Base-by-base conservation (phyloP, 805 yeast genomes). In the Saccharomycopsis vini region DNA sequence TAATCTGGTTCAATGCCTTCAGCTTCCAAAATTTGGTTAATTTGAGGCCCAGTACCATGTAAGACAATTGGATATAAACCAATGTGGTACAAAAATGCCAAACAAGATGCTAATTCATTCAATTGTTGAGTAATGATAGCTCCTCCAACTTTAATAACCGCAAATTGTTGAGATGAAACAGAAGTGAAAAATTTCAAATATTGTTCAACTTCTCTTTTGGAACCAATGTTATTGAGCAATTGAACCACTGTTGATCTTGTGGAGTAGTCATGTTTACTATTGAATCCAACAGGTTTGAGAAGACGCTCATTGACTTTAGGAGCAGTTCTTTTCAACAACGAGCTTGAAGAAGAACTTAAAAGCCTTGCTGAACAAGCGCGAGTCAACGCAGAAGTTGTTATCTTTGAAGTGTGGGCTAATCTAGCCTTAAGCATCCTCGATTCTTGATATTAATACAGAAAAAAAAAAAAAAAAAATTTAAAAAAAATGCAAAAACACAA, bases 41-140 rank as follows among this genome's bases (percentile, higher is more conserved):
- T 92, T 66, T 92, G 99, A 5, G 99, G 99, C 16, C 99, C 99
- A 1, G 98, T 92, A 23, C 99, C 99, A 60, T 92, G 99, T 46
- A 92, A 73, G 7, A 92, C 95, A 50, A 92, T 88, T 21, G 99
- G 99, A 57, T 88, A 92, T 48, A 92, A 73, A 10, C 99, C 99
- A 41, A 92, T 95, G 59, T 92, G 99, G 69, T 92, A 92, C 52
- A 92, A 69, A 64, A 92, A 92, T 3, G 97, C 97, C 51, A 92
- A 71, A 58, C 97, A 89, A 1, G 95, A 85, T 0, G 98, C 98
- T 54, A 92, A 69, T 65, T 90, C 95, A 7, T 88, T 83, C 51
- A 92, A 68, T 56, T 90, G 92, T 54, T 92, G 94, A 38, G 97
- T 90, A 62, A 92, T 92, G 57, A 92, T 90, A 31, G 98, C 99